Conservation (phyloP, 1,139 yeast genomes). For the Debaryomyces udenii region DNA sequence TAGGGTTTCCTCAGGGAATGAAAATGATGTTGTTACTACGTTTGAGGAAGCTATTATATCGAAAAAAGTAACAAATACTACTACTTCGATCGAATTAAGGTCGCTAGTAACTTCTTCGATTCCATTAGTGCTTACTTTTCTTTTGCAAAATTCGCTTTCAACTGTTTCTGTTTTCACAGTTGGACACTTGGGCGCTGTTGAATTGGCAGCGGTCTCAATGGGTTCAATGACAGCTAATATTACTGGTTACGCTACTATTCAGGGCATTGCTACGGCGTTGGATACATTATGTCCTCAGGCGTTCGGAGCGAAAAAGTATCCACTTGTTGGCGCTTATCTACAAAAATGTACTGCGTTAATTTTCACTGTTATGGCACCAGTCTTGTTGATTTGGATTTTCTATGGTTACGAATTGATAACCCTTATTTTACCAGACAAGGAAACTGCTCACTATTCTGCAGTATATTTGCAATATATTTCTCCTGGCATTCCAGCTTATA, state of each 20-base stretch:
- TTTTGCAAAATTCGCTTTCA: slow-evolving; percentile 57
- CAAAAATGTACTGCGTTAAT: slow-evolving; percentile 60
- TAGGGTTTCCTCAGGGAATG: slow-evolving; percentile 14
- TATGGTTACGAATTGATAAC: slow-evolving; percentile 44
- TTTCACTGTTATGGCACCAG: slow-evolving; percentile 49
- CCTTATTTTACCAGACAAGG: slow-evolving; percentile 45
- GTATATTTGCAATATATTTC: slow-evolving; percentile 52
- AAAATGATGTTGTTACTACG: slow-evolving; percentile 29
- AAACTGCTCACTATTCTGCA: slow-evolving; percentile 55
- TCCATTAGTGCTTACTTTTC: slow-evolving; percentile 56
- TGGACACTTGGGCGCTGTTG: slow-evolving; percentile 61
- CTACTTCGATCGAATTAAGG: slow-evolving; percentile 39
- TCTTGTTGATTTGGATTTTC: slow-evolving; percentile 53
- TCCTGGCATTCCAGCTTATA: slow-evolving; percentile 60
- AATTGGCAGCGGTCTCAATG: slow-evolving; percentile 61
- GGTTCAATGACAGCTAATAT: slow-evolving; percentile 67
- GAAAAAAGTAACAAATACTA: slow-evolving; percentile 30
- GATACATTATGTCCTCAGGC: slow-evolving; percentile 65
- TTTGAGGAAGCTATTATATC: slow-evolving; percentile 41
- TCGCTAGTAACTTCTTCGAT: slow-evolving; percentile 47
- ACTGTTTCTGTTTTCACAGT: slow-evolving; percentile 62
- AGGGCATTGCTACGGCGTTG: slow-evolving; percentile 60
- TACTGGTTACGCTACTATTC: slow-evolving; percentile 60
- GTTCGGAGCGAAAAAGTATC: slow-evolving; percentile 57
- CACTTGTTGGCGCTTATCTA: slow-evolving; percentile 54